Evolutionary conservation across 2,329 filamentous ascomycete genomes (phyloP), one percentile per base, ranked within the genome.

Genomic region (Byssothecium circinans): DNA sequence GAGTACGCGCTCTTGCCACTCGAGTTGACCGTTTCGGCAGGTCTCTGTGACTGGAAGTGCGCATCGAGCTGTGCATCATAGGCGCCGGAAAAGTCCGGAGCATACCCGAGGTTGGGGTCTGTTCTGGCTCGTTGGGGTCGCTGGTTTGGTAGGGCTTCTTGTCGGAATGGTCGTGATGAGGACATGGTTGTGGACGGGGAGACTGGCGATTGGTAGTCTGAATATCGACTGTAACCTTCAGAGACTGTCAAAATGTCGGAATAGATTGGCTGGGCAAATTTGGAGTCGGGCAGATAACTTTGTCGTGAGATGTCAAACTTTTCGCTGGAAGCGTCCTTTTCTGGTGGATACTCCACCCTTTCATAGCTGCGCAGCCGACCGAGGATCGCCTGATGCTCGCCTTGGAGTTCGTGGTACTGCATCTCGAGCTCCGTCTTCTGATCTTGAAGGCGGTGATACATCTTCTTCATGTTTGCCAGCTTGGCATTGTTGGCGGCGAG

Each of bases 401-500:
- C 67, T 41, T 74, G 64, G 25, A 75, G 56, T 19, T 76, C 71
- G 34, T 72, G 68, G 30, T 69, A 73, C 35, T 72, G 71, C 56
- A 76, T 69, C 42, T 79, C 72, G 1, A 82, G 68, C 27, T 79
- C 76, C 1, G 75, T 78, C 54, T 78, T 77, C 38, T 75, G 73
- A 36, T 77, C 72, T 8, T 80, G 65, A 4, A 83, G 65, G 23
- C 74, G 72, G 20, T 74, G 74, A 55, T 83, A 75, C 3, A 77
- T 74, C 56, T 78, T 80, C 55, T 80, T 78, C 29, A 81, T 60
- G 33, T 77, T 74, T 2, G 71, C 62, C 23, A 81, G 66, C 42
- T 77, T 78, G 2, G 74, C 67, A 35, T 76, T 74, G 42, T 69
- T 74, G 27, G 76, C 74, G 35, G 74, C 72, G 15, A 80, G 65